Conservation (phyloP, 495 filamentous ascomycete genomes). For the Penicillium ucsense region DNA sequence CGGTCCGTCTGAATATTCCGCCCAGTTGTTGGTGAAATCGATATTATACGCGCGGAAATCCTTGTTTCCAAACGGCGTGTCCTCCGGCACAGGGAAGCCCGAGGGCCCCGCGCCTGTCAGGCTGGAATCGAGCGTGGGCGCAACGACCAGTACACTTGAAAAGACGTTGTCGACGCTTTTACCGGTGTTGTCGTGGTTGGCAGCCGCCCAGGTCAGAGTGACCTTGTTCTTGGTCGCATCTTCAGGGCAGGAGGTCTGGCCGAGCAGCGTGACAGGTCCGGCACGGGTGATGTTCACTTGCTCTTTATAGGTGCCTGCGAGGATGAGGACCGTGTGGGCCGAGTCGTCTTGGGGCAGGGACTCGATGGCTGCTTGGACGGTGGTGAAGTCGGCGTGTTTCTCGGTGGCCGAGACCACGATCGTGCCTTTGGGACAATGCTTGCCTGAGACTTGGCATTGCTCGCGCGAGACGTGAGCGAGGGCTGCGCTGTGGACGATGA, state of each 20-base stretch:
- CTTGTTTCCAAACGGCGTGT: conserved; percentile 46
- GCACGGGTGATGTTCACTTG: conserved; percentile 51
- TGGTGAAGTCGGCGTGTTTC: conserved; percentile 30
- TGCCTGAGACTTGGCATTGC: conserved; percentile 11
- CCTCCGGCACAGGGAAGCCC: conserved; percentile 44
- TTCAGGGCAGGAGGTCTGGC: conserved; percentile 34
- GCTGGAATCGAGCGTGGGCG: conserved; percentile 46
- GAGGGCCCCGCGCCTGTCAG: conserved; percentile 47
- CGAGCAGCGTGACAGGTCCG: conserved; percentile 45
- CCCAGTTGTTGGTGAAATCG: conserved; percentile 48
- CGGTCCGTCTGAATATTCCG: conserved; percentile 41
- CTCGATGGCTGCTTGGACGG: conserved; percentile 42
- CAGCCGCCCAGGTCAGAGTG: conserved; percentile 39
- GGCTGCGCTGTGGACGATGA: neutral
- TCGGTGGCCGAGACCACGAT: conserved; percentile 35
- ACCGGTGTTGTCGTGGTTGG: conserved; percentile 35
- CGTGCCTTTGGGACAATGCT: conserved; percentile 40
- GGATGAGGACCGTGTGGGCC: conserved; percentile 43
- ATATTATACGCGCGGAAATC: conserved; percentile 53
- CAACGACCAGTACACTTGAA: conserved; percentile 44
- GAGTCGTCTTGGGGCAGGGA: conserved; percentile 43
- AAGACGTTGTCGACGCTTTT: conserved; percentile 44
- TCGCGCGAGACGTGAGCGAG: conserved; percentile 1
- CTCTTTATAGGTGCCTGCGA: conserved; percentile 45
- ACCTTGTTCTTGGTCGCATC: conserved; percentile 36